phyloP scores from a whole-genome alignment of 2,329 filamentous ascomycete species.

The Monilinia aucupariae region DNA sequence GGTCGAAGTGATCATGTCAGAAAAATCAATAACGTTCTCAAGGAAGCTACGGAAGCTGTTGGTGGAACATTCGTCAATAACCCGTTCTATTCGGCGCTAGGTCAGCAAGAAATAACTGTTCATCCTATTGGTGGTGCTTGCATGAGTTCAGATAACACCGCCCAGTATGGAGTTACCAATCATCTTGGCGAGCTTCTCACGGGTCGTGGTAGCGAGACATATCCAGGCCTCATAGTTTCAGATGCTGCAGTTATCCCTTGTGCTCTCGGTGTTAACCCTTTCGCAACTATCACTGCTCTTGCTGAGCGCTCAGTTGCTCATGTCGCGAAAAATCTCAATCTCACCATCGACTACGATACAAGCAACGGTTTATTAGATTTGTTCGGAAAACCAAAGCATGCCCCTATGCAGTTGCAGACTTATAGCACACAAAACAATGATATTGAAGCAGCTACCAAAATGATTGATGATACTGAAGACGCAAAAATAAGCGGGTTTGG shows the following conservation, averaged over 20 bases:
- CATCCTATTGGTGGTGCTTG: constrained; percentile 62
- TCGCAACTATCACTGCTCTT: constrained; percentile 64
- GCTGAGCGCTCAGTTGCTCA: constrained; percentile 57
- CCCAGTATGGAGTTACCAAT: constrained; percentile 53
- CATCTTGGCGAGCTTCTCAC: constrained; percentile 56
- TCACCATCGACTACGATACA: constrained; percentile 42
- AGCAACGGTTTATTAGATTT: constrained; percentile 49
- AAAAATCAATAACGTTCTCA: constrained; percentile 47
- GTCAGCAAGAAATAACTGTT: constrained; percentile 56
- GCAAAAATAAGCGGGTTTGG: constrained; percentile 46
- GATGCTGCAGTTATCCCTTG: constrained; percentile 58
- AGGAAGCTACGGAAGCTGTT: constrained; percentile 50
- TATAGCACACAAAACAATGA: constrained; percentile 26
- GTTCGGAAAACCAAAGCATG: constrained; percentile 45
- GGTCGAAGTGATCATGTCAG: constrained; percentile 51
- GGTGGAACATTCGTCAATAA: constrained; percentile 56
- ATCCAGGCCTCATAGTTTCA: constrained; percentile 55
- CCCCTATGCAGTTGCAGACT: constrained; percentile 15
- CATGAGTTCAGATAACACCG: constrained; percentile 56
- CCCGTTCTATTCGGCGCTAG: constrained; percentile 52
- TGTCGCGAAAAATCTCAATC: constrained; percentile 40
- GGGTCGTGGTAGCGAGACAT: constrained; percentile 45
- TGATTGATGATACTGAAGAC: constrained; percentile 34
- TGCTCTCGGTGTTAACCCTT: constrained; percentile 59
- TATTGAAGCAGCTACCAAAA: constrained; percentile 40